phyloP scores from a whole-genome alignment of 306 rosid genomes.

The Cicer yamashitae region DNA sequence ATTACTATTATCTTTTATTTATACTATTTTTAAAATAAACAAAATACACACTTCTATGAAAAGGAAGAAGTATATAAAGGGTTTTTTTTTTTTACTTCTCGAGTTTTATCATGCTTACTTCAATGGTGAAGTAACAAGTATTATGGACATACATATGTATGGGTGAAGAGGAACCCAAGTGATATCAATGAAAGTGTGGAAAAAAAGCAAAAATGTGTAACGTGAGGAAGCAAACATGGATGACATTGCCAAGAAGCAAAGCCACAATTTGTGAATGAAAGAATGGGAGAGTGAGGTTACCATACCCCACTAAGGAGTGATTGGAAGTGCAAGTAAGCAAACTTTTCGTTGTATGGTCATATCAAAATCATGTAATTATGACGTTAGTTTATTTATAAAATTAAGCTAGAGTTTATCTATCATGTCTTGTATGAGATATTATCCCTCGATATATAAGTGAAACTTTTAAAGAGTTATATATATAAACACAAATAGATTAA shows the following conservation, averaged over 20 bases:
- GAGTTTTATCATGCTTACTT: too few species aligned
- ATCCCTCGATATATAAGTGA: too few species aligned
- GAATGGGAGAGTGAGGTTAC: slow-evolving; percentile 29
- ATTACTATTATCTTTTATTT: too few species aligned
- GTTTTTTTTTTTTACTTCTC: too few species aligned
- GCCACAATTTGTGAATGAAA: slow-evolving; percentile 13
- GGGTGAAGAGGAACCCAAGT: slow-evolving; percentile 7
- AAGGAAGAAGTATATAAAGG: too few species aligned
- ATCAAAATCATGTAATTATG: neutral
- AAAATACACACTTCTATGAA: too few species aligned
- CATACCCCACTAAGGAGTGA: slow-evolving; percentile 36
- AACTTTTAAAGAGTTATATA: too few species aligned
- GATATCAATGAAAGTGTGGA: slow-evolving; percentile 32
- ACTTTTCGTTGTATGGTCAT: neutral
- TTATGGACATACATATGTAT: neutral
- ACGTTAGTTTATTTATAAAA: too few species aligned
- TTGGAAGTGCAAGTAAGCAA: slow-evolving; percentile 28
- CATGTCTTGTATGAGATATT: too few species aligned
- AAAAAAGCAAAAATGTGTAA: slow-evolving; percentile 1
- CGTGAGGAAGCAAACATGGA: slow-evolving; percentile 14
- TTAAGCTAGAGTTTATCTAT: too few species aligned
- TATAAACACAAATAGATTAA: too few species aligned
- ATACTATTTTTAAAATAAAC: too few species aligned
- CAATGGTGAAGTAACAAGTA: neutral
- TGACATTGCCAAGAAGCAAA: slow-evolving; percentile 56